These are phyloP conservation scores for Cladosporium sp. DNA, from an alignment of 2,329 filamentous ascomycete species.

Conservation along the genomic window DNA sequence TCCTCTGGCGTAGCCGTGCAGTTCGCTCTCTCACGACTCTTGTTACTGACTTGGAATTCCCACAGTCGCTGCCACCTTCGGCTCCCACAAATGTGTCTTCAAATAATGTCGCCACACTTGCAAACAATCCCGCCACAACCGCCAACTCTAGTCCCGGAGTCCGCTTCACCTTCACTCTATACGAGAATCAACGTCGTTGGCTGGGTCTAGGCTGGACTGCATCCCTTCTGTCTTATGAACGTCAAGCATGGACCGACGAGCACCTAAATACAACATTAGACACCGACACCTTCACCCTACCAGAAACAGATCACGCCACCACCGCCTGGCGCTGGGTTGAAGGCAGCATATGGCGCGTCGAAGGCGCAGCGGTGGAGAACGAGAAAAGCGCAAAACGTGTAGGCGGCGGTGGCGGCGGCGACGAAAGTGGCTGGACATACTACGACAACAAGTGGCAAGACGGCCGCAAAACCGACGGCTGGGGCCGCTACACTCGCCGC, in stretches of 20 bases:
- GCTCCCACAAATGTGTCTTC: conserved; percentile 39
- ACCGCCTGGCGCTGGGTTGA: conserved; percentile 79
- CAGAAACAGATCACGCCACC: conserved; percentile 64
- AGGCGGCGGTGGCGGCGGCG: conserved; percentile 36
- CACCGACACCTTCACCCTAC: conserved; percentile 70
- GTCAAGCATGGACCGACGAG: conserved; percentile 92
- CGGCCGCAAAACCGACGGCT: conserved; percentile 84
- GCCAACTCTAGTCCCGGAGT: conserved; percentile 65
- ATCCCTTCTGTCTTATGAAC: conserved; percentile 85
- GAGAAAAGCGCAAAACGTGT: conserved; percentile 29
- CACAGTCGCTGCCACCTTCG: conserved; percentile 41
- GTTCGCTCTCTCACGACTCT: conserved; percentile 69
- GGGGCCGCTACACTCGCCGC: conserved; percentile 89
- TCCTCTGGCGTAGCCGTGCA: conserved; percentile 84
- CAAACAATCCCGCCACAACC: conserved; percentile 39
- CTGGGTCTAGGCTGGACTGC: conserved; percentile 93
- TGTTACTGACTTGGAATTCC: conserved; percentile 79
- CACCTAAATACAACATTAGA: conserved; percentile 78
- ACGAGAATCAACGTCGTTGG: conserved; percentile 96
- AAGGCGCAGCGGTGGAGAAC: conserved; percentile 60
- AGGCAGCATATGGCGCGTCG: conserved; percentile 83
- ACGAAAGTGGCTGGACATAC: conserved; percentile 86
- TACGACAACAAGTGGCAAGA: conserved; percentile 99
- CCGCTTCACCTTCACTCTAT: conserved; percentile 93
- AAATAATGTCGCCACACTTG: conserved; percentile 34